Evolutionary conservation across 2,329 filamentous ascomycete genomes (phyloP).

Genomic region (Ophiocordyceps camponoti-leonardi): DNA sequence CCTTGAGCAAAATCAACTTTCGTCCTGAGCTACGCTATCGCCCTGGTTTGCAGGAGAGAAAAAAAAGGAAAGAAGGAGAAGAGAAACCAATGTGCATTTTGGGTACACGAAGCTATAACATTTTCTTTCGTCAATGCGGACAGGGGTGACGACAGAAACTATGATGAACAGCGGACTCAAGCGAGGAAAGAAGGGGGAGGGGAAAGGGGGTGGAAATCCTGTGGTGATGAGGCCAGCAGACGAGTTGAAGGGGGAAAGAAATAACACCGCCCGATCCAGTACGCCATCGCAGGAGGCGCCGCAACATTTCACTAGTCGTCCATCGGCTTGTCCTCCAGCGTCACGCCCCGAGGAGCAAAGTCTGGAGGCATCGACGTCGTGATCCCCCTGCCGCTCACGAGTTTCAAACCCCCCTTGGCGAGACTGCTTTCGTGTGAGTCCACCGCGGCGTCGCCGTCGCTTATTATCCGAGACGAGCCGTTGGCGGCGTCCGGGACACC

Average conservation of each 20-base stretch:
- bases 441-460: slow-evolving; percentile 7
- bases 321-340: slow-evolving; percentile 35
- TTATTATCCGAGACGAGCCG: slow-evolving; percentile 14
- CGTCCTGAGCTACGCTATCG: too few species aligned
- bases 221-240: too few species aligned
- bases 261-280: too few species aligned
- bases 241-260: too few species aligned
- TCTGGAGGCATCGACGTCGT: slow-evolving; percentile 11
- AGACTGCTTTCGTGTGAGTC: slow-evolving; percentile 47
- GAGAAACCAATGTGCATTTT: not conserved
- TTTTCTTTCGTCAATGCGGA: slow-evolving; percentile 4
- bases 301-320: slow-evolving; percentile 21
- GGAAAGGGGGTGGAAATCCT: not conserved
- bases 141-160: not conserved
- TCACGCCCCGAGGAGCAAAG: slow-evolving; percentile 23
- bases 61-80: not conserved
- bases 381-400: slow-evolving; percentile 32
- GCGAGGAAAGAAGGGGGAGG: not conserved
- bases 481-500: slow-evolving; percentile 24
- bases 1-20: too few species aligned
- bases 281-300: not conserved
- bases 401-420: slow-evolving; percentile 23
- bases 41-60: too few species aligned
- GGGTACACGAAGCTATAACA: not conserved
- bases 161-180: not conserved